phyloP scores from a whole-genome alignment of 2,329 filamentous ascomycete species.

The Fusarium sp. region DNA sequence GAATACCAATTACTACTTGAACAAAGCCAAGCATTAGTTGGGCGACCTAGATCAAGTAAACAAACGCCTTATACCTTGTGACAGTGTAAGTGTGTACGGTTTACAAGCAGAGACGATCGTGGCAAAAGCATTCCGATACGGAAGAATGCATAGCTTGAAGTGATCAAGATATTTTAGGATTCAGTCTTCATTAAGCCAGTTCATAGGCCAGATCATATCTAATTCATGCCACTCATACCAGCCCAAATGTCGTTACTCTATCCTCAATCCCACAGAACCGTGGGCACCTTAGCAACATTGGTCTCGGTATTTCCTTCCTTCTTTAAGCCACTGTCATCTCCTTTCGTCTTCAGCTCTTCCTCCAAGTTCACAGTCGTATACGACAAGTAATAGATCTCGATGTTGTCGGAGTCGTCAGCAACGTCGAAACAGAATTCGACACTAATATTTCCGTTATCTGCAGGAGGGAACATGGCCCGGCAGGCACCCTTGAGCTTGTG shows the following conservation, averaged over 20 bases:
- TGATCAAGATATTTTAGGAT: neutral
- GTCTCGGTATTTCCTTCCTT: neutral
- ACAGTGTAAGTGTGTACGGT: neutral
- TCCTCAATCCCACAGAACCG: neutral
- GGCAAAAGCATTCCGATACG: neutral
- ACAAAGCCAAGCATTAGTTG: too few relatives aligned
- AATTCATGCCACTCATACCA: neutral
- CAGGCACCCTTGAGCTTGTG: neutral
- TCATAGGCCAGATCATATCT: neutral
- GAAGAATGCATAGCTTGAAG: neutral
- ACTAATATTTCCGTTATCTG: neutral
- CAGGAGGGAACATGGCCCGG: neutral
- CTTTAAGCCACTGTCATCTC: neutral
- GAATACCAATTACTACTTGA: neutral
- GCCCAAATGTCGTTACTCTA: neutral
- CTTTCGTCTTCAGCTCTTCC: conserved; percentile 4
- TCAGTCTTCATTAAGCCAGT: neutral
- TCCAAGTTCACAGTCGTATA: neutral
- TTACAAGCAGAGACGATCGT: neutral
- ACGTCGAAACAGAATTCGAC: neutral
- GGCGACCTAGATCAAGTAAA: too few relatives aligned
- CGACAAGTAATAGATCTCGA: neutral
- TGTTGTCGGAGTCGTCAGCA: neutral
- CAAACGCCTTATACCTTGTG: too few relatives aligned
- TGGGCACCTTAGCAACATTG: neutral